Conservation (phyloP, 2,329 filamentous ascomycete species). For the Beauveria pseudobassiana region DNA sequence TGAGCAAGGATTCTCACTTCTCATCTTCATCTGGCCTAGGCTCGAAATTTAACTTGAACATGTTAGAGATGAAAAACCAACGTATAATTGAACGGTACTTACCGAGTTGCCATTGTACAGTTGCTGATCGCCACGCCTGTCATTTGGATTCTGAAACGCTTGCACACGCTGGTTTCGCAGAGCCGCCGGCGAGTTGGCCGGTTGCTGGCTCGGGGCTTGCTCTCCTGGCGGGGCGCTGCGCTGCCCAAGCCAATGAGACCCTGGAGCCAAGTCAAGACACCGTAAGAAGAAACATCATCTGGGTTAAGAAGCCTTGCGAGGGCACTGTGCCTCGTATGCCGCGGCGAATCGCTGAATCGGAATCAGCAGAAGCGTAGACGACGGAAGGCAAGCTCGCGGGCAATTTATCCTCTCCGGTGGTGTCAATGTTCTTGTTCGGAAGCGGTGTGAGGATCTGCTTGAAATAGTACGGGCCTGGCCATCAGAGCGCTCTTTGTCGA, state of each 20-base stretch:
- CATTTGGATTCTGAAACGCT: conserved; percentile 27
- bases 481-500: conserved; percentile 56
- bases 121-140: conserved; percentile 53
- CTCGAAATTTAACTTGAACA: conserved; percentile 56
- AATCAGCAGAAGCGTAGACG: conserved; percentile 74
- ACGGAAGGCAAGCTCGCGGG: conserved; percentile 66
- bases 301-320: conserved; percentile 22
- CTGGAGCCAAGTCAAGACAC: conserved; percentile 23
- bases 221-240: neutral
- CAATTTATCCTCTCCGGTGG: conserved; percentile 63
- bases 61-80: conserved; percentile 20
- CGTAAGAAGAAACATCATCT: conserved; percentile 24
- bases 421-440: conserved; percentile 67
- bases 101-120: conserved; percentile 92
- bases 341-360: conserved; percentile 48
- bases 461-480: conserved; percentile 67
- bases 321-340: conserved; percentile 30
- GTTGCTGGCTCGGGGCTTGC: neutral
- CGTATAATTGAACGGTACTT: conserved; percentile 24
- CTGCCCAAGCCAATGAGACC: conserved; percentile 21
- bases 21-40: conserved; percentile 55
- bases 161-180: conserved; percentile 19
- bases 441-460: conserved; percentile 74
- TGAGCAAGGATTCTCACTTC: conserved; percentile 17
- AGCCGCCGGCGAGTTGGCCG: conserved; percentile 4